phyloP scores from a whole-genome alignment of 2,329 filamentous ascomycete genomes.

The Cryphonectria nitschkei region DNA sequence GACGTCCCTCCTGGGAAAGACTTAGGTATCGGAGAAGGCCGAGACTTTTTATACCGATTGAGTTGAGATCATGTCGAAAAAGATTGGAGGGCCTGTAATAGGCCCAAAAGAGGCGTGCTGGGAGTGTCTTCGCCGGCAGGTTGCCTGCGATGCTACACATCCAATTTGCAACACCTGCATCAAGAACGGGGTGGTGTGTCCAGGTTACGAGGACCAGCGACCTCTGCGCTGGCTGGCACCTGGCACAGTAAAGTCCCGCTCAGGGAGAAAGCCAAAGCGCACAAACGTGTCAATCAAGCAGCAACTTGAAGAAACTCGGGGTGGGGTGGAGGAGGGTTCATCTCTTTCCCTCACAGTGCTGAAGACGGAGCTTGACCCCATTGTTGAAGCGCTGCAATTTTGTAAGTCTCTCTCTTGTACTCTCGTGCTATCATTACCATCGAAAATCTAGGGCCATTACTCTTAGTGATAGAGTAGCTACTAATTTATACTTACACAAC shows the following conservation, averaged over 20 bases:
- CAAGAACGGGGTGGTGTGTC: constrained; percentile 1
- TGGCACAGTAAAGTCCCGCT: background rate
- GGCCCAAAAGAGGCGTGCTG: background rate
- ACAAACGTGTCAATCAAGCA: no score
- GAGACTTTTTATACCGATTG: background rate
- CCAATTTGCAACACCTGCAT: constrained; percentile 5
- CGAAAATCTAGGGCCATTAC: background rate
- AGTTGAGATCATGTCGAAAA: background rate
- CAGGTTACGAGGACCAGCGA: constrained; percentile 5
- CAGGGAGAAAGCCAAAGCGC: constrained; percentile 1
- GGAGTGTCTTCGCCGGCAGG: constrained; percentile 11
- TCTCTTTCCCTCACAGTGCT: background rate
- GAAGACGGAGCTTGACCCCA: background rate
- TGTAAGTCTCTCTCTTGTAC: constrained; percentile 3
- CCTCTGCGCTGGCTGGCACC: constrained; percentile 8
- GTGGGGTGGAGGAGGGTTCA: background rate
- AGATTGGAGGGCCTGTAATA: background rate
- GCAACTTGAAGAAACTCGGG: background rate
- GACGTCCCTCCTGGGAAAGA: background rate
- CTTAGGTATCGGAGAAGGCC: background rate
- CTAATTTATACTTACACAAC: background rate
- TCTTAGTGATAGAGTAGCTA: background rate
- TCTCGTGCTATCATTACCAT: no score
- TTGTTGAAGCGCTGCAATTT: background rate
- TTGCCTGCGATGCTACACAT: constrained; percentile 2